phyloP scores from a whole-genome alignment of 1,139 yeast genomes.

The Kluyveromyces sp. region DNA sequence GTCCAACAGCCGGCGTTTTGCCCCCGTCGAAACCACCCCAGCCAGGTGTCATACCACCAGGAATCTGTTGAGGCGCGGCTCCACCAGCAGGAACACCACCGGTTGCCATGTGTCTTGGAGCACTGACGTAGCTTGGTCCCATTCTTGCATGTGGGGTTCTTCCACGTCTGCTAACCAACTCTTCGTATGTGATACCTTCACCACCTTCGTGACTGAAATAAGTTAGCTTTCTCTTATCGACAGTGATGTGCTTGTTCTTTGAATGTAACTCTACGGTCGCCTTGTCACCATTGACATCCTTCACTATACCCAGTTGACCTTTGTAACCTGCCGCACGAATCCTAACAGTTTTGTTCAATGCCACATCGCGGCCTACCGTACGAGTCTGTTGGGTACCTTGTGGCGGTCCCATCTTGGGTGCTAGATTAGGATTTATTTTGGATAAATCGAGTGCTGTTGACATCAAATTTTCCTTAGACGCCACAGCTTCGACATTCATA shows the following conservation, averaged over 20 bases:
- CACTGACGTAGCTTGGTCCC: conserved; percentile 33
- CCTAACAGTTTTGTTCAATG: conserved; percentile 76
- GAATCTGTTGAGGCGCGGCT: conserved; percentile 28
- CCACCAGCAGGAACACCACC: conserved; percentile 21
- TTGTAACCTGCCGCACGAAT: conserved; percentile 85
- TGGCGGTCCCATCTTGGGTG: conserved; percentile 43
- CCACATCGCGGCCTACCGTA: conserved; percentile 67
- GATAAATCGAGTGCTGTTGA: conserved; percentile 44
- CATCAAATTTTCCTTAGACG: conserved; percentile 54
- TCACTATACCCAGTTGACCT: conserved; percentile 89
- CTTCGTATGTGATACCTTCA: conserved; percentile 66
- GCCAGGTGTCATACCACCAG: conserved; percentile 52
- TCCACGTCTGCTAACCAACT: conserved; percentile 45
- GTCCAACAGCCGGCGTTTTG: conserved; percentile 43
- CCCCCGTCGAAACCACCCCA: conserved; percentile 42
- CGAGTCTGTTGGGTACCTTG: conserved; percentile 30
- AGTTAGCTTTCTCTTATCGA: conserved; percentile 68
- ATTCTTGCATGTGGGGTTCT: conserved; percentile 30
- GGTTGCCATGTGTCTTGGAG: conserved; percentile 31
- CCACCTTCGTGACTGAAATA: conserved; percentile 60
- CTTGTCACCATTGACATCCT: conserved; percentile 83
- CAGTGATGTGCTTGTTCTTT: conserved; percentile 80
- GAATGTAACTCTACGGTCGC: conserved; percentile 94
- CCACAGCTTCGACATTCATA: conserved; percentile 70
- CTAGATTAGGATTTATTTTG: conserved; percentile 73